Conservation (phyloP, 768 basidiomycete genomes). For the Erythrobasidium yunnanense region DNA sequence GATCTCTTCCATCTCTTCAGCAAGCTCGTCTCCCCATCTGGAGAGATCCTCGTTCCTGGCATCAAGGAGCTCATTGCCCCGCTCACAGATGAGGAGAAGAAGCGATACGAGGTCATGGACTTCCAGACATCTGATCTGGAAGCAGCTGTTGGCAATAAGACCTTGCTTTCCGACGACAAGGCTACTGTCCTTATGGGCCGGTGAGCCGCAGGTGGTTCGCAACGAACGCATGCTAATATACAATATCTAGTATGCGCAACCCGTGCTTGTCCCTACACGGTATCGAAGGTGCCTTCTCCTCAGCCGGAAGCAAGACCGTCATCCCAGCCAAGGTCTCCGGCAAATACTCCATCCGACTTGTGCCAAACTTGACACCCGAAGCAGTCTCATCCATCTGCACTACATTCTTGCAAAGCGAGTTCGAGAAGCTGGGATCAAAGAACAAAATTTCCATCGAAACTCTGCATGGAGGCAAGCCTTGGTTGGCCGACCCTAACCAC, state of each 20-base stretch:
- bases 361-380: constrained; percentile 77
- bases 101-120: constrained; percentile 43
- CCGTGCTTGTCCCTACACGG: constrained; percentile 82
- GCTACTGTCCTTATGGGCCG: constrained; percentile 75
- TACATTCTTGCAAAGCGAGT: constrained; percentile 62
- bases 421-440: constrained; percentile 73
- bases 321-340: constrained; percentile 68
- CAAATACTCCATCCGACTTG: constrained; percentile 88
- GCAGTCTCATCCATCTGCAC: constrained; percentile 59
- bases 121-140: constrained; percentile 53
- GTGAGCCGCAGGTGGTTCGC: not conserved
- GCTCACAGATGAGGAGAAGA: constrained; percentile 64
- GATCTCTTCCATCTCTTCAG: constrained; percentile 74
- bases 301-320: constrained; percentile 75
- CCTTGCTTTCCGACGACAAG: constrained; percentile 67
- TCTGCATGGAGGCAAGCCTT: constrained; percentile 74
- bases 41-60: constrained; percentile 79
- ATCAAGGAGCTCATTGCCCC: constrained; percentile 71
- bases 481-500: constrained; percentile 55
- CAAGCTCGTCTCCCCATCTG: constrained; percentile 65
- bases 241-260: constrained; percentile 54
- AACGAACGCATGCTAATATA: too few species aligned
- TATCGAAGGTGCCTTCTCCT: constrained; percentile 87
- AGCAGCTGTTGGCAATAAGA: constrained; percentile 59
- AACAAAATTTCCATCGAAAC: constrained; percentile 63